phyloP scores from a whole-genome alignment of 805 yeast species.

The Groenewaldozyma tartarivorans region DNA sequence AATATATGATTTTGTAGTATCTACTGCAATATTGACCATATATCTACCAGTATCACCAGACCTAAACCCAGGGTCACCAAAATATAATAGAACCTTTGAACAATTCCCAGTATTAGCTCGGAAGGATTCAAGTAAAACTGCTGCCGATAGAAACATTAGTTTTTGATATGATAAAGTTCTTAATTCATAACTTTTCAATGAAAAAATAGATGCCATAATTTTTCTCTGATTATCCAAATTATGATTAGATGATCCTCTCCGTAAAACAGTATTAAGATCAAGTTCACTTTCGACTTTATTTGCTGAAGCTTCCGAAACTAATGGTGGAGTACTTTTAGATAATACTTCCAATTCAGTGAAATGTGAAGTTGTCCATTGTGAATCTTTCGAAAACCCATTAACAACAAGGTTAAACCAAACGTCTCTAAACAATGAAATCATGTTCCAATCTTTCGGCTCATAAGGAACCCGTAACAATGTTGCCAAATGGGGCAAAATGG shows the following conservation, averaged over 20 bases:
- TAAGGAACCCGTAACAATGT: constrained; percentile 52
- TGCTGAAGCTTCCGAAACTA: constrained; percentile 72
- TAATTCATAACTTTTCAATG: constrained; percentile 43
- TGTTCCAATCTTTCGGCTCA: constrained; percentile 36
- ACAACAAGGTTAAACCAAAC: constrained; percentile 92
- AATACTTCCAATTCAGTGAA: constrained; percentile 47
- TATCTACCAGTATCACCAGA: constrained; percentile 59
- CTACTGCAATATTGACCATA: constrained; percentile 54
- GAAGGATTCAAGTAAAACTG: constrained; percentile 66
- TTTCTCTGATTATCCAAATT: constrained; percentile 67
- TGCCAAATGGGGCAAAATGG: constrained; percentile 66
- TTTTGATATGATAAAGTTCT: constrained; percentile 59
- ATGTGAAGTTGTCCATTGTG: constrained; percentile 43
- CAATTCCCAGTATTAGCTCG: constrained; percentile 77
- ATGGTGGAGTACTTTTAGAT: constrained; percentile 80
- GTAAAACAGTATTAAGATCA: constrained; percentile 81
- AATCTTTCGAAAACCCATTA: constrained; percentile 60
- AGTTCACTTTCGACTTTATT: constrained; percentile 84
- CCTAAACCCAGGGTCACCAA: constrained; percentile 75
- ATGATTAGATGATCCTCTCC: constrained; percentile 80
- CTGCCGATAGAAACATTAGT: constrained; percentile 78
- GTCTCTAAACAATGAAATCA: constrained; percentile 61
- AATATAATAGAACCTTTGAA: constrained; percentile 64
- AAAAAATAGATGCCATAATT: constrained; percentile 25
- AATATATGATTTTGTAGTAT: constrained; percentile 49